Percentiles rank a stretch among this genome's conserved stretches.
Evolutionary conservation across 1,139 yeast genomes (phyloP).

Genomic region (Citeromyces hawaiiensis): DNA sequence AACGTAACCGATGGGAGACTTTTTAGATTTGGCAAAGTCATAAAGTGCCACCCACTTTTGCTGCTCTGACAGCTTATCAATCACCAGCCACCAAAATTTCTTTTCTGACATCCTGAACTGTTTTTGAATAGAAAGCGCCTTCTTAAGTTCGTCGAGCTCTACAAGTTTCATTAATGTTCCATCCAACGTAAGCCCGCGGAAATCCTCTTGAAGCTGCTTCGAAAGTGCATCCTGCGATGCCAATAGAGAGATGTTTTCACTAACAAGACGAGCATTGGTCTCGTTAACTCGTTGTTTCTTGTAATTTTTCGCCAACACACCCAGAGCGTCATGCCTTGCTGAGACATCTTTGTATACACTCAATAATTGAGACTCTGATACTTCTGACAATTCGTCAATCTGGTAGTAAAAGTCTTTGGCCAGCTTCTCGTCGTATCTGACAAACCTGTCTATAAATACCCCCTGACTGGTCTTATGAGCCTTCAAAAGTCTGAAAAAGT

Average conservation of each 20-base stretch:
- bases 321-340: constrained; percentile 2
- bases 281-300: constrained; percentile 3
- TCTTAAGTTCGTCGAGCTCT: constrained; percentile 40
- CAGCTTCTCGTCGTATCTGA: constrained; percentile 19
- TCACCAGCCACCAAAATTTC: constrained; percentile 50
- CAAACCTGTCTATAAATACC: constrained; percentile 25
- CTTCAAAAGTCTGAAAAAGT: constrained; percentile 38
- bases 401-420: constrained; percentile 45
- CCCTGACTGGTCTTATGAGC: constrained; percentile 24
- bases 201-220: constrained; percentile 33
- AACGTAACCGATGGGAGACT: constrained; percentile 64
- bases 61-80: constrained; percentile 36
- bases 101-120: constrained; percentile 52
- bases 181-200: constrained; percentile 28
- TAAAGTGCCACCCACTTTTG: constrained; percentile 54
- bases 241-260: constrained; percentile 7
- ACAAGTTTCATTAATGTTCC: constrained; percentile 44
- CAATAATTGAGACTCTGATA: constrained; percentile 24
- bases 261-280: constrained; percentile 8
- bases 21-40: constrained; percentile 27
- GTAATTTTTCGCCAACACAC: background rate
- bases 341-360: background rate
- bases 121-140: constrained; percentile 41
- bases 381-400: constrained; percentile 36
- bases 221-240: constrained; percentile 8